Conservation (phyloP, 805 yeast genomes). For the Millerozyma acaciae region DNA sequence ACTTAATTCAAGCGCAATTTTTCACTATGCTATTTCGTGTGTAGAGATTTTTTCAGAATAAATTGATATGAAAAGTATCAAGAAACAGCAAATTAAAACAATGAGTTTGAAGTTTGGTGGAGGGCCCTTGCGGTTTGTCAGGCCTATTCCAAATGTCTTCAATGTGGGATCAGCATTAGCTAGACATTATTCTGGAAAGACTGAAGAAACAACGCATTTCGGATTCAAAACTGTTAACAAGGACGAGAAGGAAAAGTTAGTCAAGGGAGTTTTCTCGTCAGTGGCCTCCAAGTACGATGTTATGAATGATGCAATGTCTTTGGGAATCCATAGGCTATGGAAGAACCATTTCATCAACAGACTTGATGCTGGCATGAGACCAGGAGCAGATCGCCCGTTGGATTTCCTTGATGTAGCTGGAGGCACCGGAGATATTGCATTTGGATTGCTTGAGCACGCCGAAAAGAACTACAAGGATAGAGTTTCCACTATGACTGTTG, state of each 20-base stretch:
- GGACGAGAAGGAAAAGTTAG: constrained; percentile 77
- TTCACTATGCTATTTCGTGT: background rate
- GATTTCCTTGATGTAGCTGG: constrained; percentile 96
- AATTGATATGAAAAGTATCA: no score
- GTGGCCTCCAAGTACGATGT: constrained; percentile 93
- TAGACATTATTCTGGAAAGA: constrained; percentile 6
- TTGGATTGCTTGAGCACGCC: constrained; percentile 91
- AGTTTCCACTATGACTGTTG: constrained; percentile 78
- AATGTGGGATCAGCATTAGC: constrained; percentile 4
- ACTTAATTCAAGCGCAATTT: background rate
- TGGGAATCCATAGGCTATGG: constrained; percentile 95
- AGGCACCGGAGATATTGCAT: constrained; percentile 98
- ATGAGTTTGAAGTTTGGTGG: constrained; percentile 9
- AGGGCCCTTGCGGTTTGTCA: constrained; percentile 2
- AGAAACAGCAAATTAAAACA: no score
- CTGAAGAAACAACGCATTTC: constrained; percentile 74
- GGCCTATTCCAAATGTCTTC: no score
- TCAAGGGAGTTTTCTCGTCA: constrained; percentile 84
- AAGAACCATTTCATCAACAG: constrained; percentile 83
- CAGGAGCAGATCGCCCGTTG: constrained; percentile 73
- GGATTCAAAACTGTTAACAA: constrained; percentile 82
- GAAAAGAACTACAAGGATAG: constrained; percentile 70
- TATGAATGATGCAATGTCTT: constrained; percentile 97
- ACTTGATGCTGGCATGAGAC: constrained; percentile 90
- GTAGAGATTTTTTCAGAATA: background rate